Conservation (phyloP, 208 protist species). For the Endotrypanum monterogeii region DNA sequence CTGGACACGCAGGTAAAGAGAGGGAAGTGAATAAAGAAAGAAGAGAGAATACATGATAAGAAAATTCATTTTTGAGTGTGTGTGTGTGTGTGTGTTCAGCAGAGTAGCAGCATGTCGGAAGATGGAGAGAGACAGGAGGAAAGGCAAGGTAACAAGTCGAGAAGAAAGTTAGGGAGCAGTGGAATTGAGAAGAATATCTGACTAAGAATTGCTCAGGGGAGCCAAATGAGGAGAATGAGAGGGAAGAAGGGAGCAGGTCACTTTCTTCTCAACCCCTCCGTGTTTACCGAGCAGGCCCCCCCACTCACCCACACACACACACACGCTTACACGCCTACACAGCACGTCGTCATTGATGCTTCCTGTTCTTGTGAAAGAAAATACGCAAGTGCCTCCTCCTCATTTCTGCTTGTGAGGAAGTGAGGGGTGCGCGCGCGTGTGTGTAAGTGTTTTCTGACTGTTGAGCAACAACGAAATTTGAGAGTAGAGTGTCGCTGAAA, state of each 20-base stretch:
- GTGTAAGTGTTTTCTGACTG: no score
- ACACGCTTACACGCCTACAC: neutral
- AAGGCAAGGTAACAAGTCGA: neutral
- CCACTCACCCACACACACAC: neutral
- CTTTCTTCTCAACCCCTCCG: no score
- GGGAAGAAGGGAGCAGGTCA: no score
- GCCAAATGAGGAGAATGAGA: neutral
- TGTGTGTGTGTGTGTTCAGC: neutral
- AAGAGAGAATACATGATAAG: neutral
- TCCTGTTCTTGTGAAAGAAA: neutral
- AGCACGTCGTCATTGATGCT: neutral
- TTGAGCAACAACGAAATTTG: no score
- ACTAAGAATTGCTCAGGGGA: neutral
- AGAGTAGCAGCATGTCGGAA: neutral
- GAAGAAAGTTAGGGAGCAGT: neutral
- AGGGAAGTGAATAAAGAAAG: neutral
- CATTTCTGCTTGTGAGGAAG: neutral
- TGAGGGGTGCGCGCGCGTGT: no score
- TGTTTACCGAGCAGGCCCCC: neutral
- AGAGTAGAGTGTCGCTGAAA: no score
- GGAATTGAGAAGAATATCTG: neutral
- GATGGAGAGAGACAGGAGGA: neutral
- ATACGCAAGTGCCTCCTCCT: neutral
- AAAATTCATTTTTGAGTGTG: neutral
- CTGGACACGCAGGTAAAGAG: neutral